Base-by-base conservation (phyloP, 257 asterid genomes). In the Perilla frutescens region DNA sequence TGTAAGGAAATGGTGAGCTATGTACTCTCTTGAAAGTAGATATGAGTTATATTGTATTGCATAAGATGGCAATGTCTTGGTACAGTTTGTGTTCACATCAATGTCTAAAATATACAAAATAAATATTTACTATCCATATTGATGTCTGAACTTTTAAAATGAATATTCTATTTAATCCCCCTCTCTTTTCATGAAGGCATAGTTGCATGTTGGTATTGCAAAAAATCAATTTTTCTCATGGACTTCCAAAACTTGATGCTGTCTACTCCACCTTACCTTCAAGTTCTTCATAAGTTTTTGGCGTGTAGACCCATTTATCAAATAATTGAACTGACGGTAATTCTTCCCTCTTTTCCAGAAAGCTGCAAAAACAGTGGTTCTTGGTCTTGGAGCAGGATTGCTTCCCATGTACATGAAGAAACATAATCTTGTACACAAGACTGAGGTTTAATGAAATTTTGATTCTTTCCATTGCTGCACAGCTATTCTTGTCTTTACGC, bases 351-450 rank as follows among this genome's bases (percentile, higher is more conserved):
- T 61, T 70, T 77, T 80, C 70, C 87, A 92, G 97, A 85, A 34
- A n/a, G n/a, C n/a, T n/a, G n/a, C 79, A 37, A 89, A 81, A 77
- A 74, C 93, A 4, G 87, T 81, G 72, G 85, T 92, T 76, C 83
- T 95, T 79, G 99, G 99, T 80, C 93, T 95, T 63, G 99, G 99
- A 77, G 98, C 98, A 40, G 99, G 99, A 76, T 63, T 89, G 53
- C 92, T 95, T 73, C 99, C 99, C 32, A 95, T 89, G 99, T 95
- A 90, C 83, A 90, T 95, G 75, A 87, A 71, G 76, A 86, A 77
- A 70, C 80, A 79, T 79, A 80, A 87, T 54, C 88, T 88, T 47
- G 66, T 80, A 79, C 76, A 88, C 12, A 82, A 81, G 44, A 83
- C 87, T 62, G 89, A 87, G 96, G 99, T 95, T 72, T 59, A 66